A percentile compares a stretch with the other conserved stretches of the same genome.
Conservation (phyloP, 1,284 basidiomycete genomes). For the Puccinia novopanici region DNA sequence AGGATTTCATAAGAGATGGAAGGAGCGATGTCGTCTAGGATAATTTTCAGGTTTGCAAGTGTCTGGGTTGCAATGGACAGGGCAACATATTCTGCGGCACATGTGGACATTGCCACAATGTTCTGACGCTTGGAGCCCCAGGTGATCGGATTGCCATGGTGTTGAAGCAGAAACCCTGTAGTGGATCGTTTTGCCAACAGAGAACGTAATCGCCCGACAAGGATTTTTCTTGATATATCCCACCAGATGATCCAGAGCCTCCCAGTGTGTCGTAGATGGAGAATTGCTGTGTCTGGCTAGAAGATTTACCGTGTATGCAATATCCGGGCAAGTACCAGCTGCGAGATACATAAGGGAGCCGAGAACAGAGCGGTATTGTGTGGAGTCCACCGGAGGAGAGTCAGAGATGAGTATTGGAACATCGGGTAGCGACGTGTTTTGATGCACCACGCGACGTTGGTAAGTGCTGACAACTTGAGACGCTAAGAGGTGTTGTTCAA, state of each 20-base stretch:
- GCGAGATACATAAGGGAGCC: background rate
- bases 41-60: background rate
- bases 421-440: conserved; percentile 5
- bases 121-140: conserved; percentile 14
- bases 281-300: background rate
- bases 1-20: background rate
- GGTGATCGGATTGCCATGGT: background rate
- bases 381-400: background rate
- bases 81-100: conserved; percentile 9
- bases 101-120: background rate
- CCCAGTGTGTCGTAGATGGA: background rate
- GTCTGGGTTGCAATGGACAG: background rate
- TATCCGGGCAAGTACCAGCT: background rate
- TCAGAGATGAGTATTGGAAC: background rate
- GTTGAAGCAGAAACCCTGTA: background rate
- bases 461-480: background rate
- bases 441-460: background rate
- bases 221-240: conserved; percentile 5
- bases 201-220: background rate
- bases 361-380: background rate
- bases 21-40: background rate
- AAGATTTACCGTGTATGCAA: background rate
- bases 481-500: conserved; percentile 8
- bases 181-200: background rate
- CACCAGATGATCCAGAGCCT: background rate